These are phyloP conservation scores for Cyberlindnera xylosilytica DNA, from an alignment of 805 yeast genomes.

Conservation along the genomic window DNA sequence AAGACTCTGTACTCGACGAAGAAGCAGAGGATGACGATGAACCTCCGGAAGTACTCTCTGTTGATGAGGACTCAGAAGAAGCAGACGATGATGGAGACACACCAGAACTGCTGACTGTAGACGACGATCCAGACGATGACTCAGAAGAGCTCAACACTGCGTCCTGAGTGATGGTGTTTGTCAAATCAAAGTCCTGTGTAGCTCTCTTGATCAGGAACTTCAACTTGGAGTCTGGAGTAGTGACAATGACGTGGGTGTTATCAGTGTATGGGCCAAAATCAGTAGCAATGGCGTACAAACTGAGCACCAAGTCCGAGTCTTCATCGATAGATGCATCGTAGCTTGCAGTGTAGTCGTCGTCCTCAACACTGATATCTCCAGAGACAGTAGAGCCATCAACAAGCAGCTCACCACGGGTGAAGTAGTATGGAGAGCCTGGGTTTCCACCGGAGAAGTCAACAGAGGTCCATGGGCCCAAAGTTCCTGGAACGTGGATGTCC, in stretches of 20 bases:
- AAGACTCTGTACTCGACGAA: neutral
- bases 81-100: conserved; percentile 14
- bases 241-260: conserved; percentile 11
- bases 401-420: conserved; percentile 10
- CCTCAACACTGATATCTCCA: conserved; percentile 2
- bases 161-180: conserved; percentile 6
- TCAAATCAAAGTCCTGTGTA: conserved; percentile 2
- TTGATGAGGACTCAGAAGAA: neutral
- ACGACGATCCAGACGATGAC: neutral
- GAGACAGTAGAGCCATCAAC: conserved; percentile 13
- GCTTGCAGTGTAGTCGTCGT: conserved; percentile 8
- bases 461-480: conserved; percentile 18
- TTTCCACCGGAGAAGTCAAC: conserved; percentile 16
- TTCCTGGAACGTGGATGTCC: conserved; percentile 21
- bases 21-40: neutral
- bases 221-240: conserved; percentile 7
- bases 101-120: neutral
- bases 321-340: conserved; percentile 9
- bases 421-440: conserved; percentile 17
- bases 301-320: conserved; percentile 8
- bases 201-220: conserved; percentile 14
- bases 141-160: conserved; percentile 15
- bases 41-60: neutral
- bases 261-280: conserved; percentile 19
- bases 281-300: conserved; percentile 15